Evolutionary conservation across 2,329 filamentous ascomycete species (phyloP), one percentile per base, ranked within the genome.

Genomic region (Aspergillus ruber): DNA sequence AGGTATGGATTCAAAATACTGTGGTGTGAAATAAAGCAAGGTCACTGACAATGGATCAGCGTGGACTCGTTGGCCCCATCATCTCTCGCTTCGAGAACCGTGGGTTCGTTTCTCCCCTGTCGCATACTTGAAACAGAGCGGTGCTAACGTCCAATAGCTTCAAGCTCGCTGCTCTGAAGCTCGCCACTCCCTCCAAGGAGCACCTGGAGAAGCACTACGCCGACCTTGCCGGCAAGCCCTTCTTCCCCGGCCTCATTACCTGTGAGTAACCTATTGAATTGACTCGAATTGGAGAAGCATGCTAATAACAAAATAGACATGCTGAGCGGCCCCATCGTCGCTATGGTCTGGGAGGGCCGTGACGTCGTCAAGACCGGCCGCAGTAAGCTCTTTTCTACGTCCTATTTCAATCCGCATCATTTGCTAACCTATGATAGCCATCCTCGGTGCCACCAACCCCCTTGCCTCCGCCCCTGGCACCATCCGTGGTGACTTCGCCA

Each of bases 261-360:
- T 97, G 89, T 95, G 82, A 60, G 86, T 73, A 48, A 32, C 49
- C 49, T 36, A n/a, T 18, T 18, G 10, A 39, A 20, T 39, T 6
- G 15, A 13, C 2, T 12, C 9, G 36, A 39, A 18, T 18, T 20
- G 18, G 13, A 42, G 15, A 9, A 32, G 18, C 13, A 49, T 46
- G 38, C 57, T 65, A 53, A 66, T 45, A 23, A 40, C 25, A 39
- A 20, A 48, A 53, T 58, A 95, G 90, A 97, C 84, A 98, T 97
- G 93, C 79, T 83, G 74, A 90, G 85, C 74, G 93, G 93, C 73
- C 93, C 93, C 73, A 91, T 98, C 79, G 86, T 82, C 81, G 93
- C 93, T 80, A 98, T 97, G 91, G 86, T 98, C 77, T 98, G 93
- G 93, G 90, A 98, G 78, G 93, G 93, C 71, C 88, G 87, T 82